Evolutionary conservation across 1,139 yeast genomes (phyloP), one percentile per base, ranked within the genome.

Genomic region (Sporopachydermia cereana): DNA sequence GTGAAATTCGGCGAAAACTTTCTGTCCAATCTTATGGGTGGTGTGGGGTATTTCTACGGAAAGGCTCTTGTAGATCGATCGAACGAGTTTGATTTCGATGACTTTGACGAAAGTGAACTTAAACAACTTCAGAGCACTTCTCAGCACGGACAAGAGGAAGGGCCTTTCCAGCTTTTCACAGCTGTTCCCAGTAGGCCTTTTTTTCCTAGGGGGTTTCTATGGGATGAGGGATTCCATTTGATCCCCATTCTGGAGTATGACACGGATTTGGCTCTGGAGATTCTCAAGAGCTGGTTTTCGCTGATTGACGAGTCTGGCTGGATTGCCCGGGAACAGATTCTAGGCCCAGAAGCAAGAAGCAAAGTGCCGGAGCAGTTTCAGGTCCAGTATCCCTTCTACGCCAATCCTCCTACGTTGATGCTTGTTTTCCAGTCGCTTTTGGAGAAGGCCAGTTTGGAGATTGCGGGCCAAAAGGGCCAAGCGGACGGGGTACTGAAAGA

Each of bases 201-300:
- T 56, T 91, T 91, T 63, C 97, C 98, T 5, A 72, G 98, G 51
- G 99, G 99, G 0, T 91, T 91, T 57, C 85, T 85, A 57, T 91
- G 99, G 99, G 99, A 93, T 62, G 98, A 93, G 64, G 99, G 99
- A 0, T 91, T 91, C 63, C 96, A 91, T 60, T 68, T 91, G 50
- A 68, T 89, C 36, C 95, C 95, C 2, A 67, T 91, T 31, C 62
- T 85, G 51, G 80, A 82, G 45, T 89, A 82, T 59, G 98, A 91
- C 60, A 74, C 86, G 7, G 96, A 88, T 57, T 67, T 91, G 42
- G 86, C 80, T 0, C 67, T 89, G 49, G 95, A 86, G 52, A 79
- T 91, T 24, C 60, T 88, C 49, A 74, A 81, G 55, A 84, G 95
- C 43, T 91, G 99, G 99, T 83, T 91, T 58, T 65, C 74, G 39